Evolutionary conservation across 352 stramenopile species (phyloP).

Genomic region (Phytophthora meadii): DNA sequence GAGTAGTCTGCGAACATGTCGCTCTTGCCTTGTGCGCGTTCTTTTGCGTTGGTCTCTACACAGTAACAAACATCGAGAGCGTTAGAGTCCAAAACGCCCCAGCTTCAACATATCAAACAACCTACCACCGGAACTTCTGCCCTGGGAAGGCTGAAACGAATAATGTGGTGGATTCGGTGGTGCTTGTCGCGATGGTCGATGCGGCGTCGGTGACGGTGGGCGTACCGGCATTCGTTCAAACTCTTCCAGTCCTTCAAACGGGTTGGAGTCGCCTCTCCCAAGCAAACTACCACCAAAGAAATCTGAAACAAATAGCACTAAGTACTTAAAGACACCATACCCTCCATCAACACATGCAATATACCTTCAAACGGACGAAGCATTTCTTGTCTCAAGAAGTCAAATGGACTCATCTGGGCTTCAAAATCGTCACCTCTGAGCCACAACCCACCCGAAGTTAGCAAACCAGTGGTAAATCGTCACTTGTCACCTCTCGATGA

Average conservation of each 20-base stretch:
- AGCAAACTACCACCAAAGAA: slow-evolving; percentile 63
- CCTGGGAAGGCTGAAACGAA: slow-evolving; percentile 70
- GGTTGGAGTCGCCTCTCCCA: slow-evolving; percentile 37
- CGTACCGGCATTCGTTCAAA: slow-evolving; percentile 70
- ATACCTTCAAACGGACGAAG: slow-evolving; percentile 79
- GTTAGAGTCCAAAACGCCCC: slow-evolving; percentile 2
- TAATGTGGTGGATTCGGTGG: slow-evolving; percentile 76
- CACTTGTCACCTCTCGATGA: not conserved
- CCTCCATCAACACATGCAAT: not conserved
- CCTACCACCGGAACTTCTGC: slow-evolving; percentile 38
- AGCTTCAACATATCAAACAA: not conserved
- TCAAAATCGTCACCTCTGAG: slow-evolving; percentile 75
- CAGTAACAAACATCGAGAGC: not conserved
- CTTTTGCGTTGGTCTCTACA: slow-evolving; percentile 36
- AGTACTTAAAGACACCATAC: not conserved
- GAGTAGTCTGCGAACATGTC: slow-evolving; percentile 78
- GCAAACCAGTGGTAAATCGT: not conserved
- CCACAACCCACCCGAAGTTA: slow-evolving; percentile 5
- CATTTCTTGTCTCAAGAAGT: slow-evolving; percentile 85
- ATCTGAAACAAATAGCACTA: slow-evolving; percentile 34
- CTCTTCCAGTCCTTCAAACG: slow-evolving; percentile 77
- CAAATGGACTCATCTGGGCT: slow-evolving; percentile 81
- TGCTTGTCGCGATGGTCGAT: slow-evolving; percentile 47
- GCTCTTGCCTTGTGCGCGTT: slow-evolving; percentile 55
- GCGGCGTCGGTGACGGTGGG: slow-evolving; percentile 47